Percentiles rank a stretch among this genome's conserved stretches.
These are phyloP conservation scores for Plasmodium berghei DNA, from an alignment of 169 alveolate genomes.

Conservation along the genomic window DNA sequence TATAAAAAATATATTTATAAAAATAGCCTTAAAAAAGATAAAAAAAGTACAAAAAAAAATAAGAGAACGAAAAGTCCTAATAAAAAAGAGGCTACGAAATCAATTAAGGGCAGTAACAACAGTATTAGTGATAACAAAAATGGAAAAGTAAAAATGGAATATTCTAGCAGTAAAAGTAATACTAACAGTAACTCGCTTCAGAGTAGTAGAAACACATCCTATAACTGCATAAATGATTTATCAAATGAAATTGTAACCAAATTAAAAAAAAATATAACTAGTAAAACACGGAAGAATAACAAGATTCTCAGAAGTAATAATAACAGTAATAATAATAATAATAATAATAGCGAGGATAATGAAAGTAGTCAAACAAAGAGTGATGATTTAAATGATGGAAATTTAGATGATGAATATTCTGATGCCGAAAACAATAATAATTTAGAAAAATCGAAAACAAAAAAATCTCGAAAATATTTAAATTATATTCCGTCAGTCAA, in stretches of 20 bases:
- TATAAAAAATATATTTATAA: conserved; percentile 67
- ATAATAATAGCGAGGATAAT: conserved; percentile 14
- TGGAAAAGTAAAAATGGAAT: not conserved
- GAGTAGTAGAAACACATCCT: not conserved
- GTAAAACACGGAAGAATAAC: not conserved
- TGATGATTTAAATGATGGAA: conserved; percentile 2
- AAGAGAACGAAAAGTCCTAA: conserved; percentile 6
- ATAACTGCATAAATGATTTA: not conserved
- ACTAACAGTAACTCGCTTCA: not conserved
- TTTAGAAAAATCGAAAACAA: conserved; percentile 17
- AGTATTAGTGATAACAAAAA: not conserved
- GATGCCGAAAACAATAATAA: conserved; percentile 71
- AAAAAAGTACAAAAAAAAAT: conserved; percentile 20
- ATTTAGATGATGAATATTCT: conserved; percentile 26
- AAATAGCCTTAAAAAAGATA: conserved; percentile 49
- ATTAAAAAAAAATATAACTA: not conserved
- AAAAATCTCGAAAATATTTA: conserved; percentile 34
- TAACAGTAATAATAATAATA: not conserved
- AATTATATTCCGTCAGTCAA: conserved; percentile 42
- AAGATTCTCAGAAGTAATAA: conserved; percentile 10
- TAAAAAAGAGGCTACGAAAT: not conserved
- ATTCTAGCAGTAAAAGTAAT: not conserved
- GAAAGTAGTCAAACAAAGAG: conserved; percentile 2
- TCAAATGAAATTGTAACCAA: conserved; percentile 5
- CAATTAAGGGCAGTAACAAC: not conserved